A percentile compares a stretch with the other conserved stretches of the same genome.
Conservation (phyloP, 2,329 filamentous ascomycete species). For the Chaetothyriales sp. region DNA sequence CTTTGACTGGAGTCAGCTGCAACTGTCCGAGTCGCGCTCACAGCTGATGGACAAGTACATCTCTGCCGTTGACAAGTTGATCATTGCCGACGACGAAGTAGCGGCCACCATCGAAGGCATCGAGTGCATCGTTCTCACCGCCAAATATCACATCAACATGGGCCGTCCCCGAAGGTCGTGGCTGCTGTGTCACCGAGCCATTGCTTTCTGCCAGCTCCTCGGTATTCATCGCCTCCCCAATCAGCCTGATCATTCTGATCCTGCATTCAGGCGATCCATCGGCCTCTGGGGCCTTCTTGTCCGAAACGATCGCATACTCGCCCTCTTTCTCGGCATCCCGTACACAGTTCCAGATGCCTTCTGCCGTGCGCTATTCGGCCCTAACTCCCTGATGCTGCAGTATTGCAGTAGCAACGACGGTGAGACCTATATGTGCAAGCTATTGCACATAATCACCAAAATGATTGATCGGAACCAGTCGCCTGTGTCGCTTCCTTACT, state of each 20-base stretch:
- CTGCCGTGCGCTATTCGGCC: conserved; percentile 19
- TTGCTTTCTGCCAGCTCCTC: conserved; percentile 38
- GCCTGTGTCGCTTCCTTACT: conserved; percentile 22
- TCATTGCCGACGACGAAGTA: conserved; percentile 36
- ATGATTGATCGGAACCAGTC: conserved; percentile 30
- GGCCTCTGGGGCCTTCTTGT: conserved; percentile 28
- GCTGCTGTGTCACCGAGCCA: conserved; percentile 35
- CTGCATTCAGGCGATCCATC: conserved; percentile 20
- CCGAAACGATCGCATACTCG: conserved; percentile 35
- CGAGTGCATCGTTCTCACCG: conserved; percentile 36
- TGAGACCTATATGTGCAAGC: conserved; percentile 21
- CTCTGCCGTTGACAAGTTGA: conserved; percentile 31
- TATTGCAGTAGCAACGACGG: conserved; percentile 5
- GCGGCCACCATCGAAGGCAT: conserved; percentile 37
- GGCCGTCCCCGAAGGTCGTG: conserved; percentile 42
- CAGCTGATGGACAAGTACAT: conserved; percentile 33
- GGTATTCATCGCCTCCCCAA: conserved; percentile 29
- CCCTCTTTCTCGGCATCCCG: conserved; percentile 40
- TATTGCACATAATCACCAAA: conserved; percentile 24
- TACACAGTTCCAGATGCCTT: conserved; percentile 24
- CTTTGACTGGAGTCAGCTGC: conserved; percentile 24
- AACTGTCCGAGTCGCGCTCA: conserved; percentile 26
- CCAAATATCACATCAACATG: conserved; percentile 40
- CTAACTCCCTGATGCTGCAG: background rate
- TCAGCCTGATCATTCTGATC: conserved; percentile 16